Base-by-base conservation (phyloP, 2,329 filamentous ascomycete species). In the Tympanopsis confertula region DNA sequence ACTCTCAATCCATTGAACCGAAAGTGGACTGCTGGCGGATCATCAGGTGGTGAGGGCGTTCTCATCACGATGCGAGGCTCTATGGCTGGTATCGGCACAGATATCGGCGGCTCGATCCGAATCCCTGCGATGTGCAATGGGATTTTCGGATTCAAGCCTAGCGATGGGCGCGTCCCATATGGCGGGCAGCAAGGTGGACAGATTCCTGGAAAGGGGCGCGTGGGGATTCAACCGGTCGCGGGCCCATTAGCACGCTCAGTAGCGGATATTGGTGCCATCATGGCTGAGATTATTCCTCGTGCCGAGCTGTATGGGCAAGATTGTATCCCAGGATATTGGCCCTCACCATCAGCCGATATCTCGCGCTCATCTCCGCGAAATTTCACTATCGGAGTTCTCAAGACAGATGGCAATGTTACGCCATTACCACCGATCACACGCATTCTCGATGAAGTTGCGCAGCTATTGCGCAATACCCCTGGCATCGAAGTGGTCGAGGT, bases 401-500 rank as follows among this genome's bases (percentile, higher is more conserved):
- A n/a, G 24, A 10, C 24, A n/a, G 24, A 28, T 28, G 24, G 24
- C 10, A 10, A 10, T 10, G 24, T 28, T 10, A n/a, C 10, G 24
- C 24, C 24, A n/a, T n/a, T 28, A n/a, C 24, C 24, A n/a, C 24
- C 24, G 10, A n/a, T 28, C n/a, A n/a, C 24, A n/a, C 10, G 24
- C 10, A n/a, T 28, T 28, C 24, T 28, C 10, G 24, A 28, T 28
- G 24, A 28, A n/a, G 24, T 28, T 10, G 24, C 24, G 24, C 10
- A 10, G 10, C 10, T n/a, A n/a, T n/a, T 28, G 24, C n/a, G 24
- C 24, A 10, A n/a, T 10, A 28, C 24, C 24, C 10, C 10, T 3
- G 66, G 65, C 1, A 54, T 81, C n/a, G 63, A 74, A 35, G 64
- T 78, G 2, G 58, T 81, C 0, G 71, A 80, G 13, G 59, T 82